Evolutionary conservation across 139 green algal species (phyloP), one percentile per base, ranked within the genome.

Genomic region (Diplosphaera chodatii): DNA sequence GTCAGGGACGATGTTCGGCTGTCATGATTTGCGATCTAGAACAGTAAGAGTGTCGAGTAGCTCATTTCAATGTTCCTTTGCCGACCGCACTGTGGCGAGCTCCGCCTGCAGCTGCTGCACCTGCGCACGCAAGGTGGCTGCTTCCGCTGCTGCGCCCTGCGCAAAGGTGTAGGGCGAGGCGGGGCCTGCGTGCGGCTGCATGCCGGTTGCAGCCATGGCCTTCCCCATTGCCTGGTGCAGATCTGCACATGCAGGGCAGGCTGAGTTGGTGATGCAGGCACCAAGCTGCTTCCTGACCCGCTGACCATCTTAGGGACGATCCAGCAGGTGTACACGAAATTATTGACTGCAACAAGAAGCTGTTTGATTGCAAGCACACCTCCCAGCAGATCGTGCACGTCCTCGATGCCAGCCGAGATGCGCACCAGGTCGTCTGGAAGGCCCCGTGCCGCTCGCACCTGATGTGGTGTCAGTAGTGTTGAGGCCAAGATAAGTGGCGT

Each of bases 391-490:
- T 98, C 94, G 0, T 86, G 80, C 0, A 77, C 67, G 76, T 96
- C 83, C 72, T 98, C 94, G 64, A 98, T 96, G 34, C 95, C 94
- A 3, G 76, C 85, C 23, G 87, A 95, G 64, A 99, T 96, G 56
- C 95, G 83, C 3, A 99, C 87, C 22, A 99, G 84, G 76, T 99
- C 96, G 66, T 99, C 90, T 0, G 92, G 87, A 62, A 99, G 86
- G 13, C 95, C 95, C 6, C 95, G 79, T 2, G 82, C 89, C 25
- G 92, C 89, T 23, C 74, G 63, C 48, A 59, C 48, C 48, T 59
- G 16, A 48, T n/a, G n/a, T n/a, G n/a, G n/a, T n/a, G n/a, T n/a
- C n/a, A n/a, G n/a, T n/a, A n/a, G n/a, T n/a, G n/a, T n/a, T n/a
- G n/a, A n/a, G n/a, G n/a, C n/a, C n/a, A n/a, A n/a, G n/a, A n/a